A percentile compares a stretch with the other conserved stretches of the same genome.
Conservation (phyloP, 139 green algal species). For the Picochlorum sp. region DNA sequence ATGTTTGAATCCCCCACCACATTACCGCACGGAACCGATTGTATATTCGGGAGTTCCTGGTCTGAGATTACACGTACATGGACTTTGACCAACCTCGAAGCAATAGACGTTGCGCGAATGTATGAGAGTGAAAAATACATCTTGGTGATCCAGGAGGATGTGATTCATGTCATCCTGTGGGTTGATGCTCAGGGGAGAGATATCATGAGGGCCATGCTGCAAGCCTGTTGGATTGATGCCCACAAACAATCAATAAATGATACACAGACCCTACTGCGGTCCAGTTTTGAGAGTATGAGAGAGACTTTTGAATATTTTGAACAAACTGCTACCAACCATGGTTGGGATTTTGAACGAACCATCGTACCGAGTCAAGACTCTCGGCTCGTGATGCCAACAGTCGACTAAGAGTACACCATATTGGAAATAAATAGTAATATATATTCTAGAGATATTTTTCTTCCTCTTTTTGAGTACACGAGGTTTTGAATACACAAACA, state of each 20-base stretch:
- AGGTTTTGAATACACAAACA: no score
- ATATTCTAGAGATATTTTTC: no score
- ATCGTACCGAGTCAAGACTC: background rate
- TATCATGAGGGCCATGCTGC: conserved; percentile 43
- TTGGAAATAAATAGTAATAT: no score
- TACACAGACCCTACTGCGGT: background rate
- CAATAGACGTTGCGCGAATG: conserved; percentile 18
- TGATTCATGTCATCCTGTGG: conserved; percentile 45
- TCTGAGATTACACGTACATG: background rate
- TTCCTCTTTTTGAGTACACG: no score
- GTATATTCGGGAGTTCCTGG: conserved; percentile 6
- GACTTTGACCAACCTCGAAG: background rate
- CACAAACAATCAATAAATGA: conserved; percentile 5
- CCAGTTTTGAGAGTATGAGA: conserved; percentile 21
- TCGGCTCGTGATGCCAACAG: background rate
- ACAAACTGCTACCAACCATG: background rate
- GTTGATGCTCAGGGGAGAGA: conserved; percentile 16
- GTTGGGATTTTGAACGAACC: conserved; percentile 19
- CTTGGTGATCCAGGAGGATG: conserved; percentile 38
- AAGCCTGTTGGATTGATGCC: conserved; percentile 55
- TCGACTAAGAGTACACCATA: no score
- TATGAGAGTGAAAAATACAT: conserved; percentile 48
- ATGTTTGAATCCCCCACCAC: conserved; percentile 4
- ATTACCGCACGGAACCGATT: background rate
- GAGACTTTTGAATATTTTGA: conserved; percentile 18